These are phyloP conservation scores for Kwoniella sp. DNA, from an alignment of 768 basidiomycete genomes.

Conservation along the genomic window DNA sequence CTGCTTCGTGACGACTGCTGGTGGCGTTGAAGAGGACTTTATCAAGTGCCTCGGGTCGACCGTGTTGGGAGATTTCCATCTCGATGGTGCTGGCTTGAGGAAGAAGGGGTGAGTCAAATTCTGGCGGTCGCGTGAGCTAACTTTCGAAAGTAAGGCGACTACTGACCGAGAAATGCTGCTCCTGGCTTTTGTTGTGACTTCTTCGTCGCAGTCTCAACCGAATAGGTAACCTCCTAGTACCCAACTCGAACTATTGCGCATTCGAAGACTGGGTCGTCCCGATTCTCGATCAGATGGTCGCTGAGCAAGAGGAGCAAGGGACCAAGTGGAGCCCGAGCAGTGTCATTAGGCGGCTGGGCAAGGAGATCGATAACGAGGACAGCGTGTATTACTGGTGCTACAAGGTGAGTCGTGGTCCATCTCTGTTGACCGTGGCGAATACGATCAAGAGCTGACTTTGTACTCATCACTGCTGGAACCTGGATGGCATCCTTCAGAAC, in stretches of 20 bases:
- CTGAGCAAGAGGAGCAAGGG: constrained; percentile 66
- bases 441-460: background rate
- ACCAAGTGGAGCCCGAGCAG: constrained; percentile 88
- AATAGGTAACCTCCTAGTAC: constrained; percentile 92
- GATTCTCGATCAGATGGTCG: constrained; percentile 84
- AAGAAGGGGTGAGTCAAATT: constrained; percentile 64
- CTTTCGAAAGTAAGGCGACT: too few relatives aligned
- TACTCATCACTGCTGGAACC: background rate
- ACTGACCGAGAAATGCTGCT: background rate
- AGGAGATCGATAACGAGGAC: constrained; percentile 95
- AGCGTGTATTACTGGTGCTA: constrained; percentile 99
- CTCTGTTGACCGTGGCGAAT: background rate
- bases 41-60: constrained; percentile 99
- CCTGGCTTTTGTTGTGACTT: background rate
- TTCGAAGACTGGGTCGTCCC: constrained; percentile 99
- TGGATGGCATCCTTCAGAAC: constrained; percentile 65
- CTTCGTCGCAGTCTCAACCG: constrained; percentile 70
- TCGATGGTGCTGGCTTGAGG: constrained; percentile 85
- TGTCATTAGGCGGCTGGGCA: constrained; percentile 89
- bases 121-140: background rate
- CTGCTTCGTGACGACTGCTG: constrained; percentile 92
- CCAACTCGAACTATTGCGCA: constrained; percentile 98
- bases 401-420: constrained; percentile 68
- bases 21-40: constrained; percentile 97
- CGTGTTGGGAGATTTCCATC: constrained; percentile 75